Evolutionary conservation across 306 rosid genomes (phyloP), one percentile per base, ranked within the genome.

Genomic region (Lathyrus tuberosus): DNA sequence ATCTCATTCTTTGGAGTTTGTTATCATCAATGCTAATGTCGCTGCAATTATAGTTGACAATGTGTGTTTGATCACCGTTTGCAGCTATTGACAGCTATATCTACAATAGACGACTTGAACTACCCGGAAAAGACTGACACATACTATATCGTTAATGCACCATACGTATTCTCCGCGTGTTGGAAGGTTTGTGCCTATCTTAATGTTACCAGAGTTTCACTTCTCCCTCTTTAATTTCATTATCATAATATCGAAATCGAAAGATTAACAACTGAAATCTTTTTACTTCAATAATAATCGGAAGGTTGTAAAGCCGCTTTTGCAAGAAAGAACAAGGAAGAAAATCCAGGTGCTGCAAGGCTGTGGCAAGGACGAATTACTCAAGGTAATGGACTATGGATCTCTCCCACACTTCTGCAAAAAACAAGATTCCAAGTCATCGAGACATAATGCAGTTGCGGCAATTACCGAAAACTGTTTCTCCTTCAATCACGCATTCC

Each of bases 111-210:
- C 64, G 99, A 91, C 89, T 78, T 91, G 80, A 95, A 95, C 83
- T 95, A 95, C 81, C 97, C 99, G 10, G 97, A 95, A 85, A 95
- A 89, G 89, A 95, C 97, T 0, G 91, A 95, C 65, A 86, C 91
- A 43, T 95, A 95, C 75, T 89, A 83, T 70, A 79, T 95, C 22
- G 99, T 95, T 59, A 95, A 95, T 62, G 89, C 64, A 20, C 99
- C 99, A 1, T 89, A 87, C 65, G 80, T 95, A 73, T 95, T 95
- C 89, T 87, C 97, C 0, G 97, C 99, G 47, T 95, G 99, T 78
- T 95, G 99, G 99, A 95, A 86, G 99, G 99, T 95, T 82, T 73
- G 90, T 80, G 67, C 42, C 14, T 20, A 1, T 40, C 72, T 26
- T 48, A 11, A 5, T 38, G 37, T 63, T 62, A 63, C 26, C 26